Percentiles rank a stretch among this genome's conserved stretches.
These are phyloP conservation scores for Yarrowia phangngaensis DNA, from an alignment of 805 yeast species.

Conservation along the genomic window DNA sequence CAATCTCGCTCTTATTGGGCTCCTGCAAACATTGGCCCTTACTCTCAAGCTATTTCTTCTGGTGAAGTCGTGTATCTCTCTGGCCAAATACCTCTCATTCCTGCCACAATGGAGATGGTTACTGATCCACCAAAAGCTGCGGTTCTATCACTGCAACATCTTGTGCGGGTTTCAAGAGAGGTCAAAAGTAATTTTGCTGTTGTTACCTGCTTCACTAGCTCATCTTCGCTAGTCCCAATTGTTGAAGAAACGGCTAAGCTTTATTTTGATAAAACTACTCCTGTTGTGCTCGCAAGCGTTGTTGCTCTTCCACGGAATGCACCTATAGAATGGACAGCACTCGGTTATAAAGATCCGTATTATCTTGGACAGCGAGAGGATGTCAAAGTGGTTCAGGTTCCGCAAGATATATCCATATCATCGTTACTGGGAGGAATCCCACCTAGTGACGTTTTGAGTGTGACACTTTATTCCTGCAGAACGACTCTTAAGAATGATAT, in stretches of 20 bases:
- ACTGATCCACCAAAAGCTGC: constrained; percentile 30
- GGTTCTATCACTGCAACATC: constrained; percentile 3
- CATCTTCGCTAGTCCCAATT: background rate
- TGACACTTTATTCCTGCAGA: constrained; percentile 1
- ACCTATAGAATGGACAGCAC: constrained; percentile 14
- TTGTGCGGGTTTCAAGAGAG: constrained; percentile 6
- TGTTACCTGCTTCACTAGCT: background rate
- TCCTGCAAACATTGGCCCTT: constrained; percentile 96
- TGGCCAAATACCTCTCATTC: constrained; percentile 88
- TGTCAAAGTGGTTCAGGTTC: background rate
- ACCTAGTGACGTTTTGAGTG: background rate
- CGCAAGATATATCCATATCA: background rate
- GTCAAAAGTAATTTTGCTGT: background rate
- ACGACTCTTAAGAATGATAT: background rate
- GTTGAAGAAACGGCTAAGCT: background rate
- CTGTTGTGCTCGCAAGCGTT: constrained; percentile 1
- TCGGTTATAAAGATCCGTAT: background rate
- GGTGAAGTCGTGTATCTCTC: constrained; percentile 59
- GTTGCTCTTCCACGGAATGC: constrained; percentile 6
- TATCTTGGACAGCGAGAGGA: constrained; percentile 5
- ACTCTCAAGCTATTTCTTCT: constrained; percentile 73
- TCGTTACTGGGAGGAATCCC: background rate
- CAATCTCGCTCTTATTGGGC: constrained; percentile 97
- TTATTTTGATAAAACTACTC: background rate
- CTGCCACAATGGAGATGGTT: constrained; percentile 58